These are phyloP conservation scores for Pythium oligandrum DNA, from an alignment of 352 stramenopile species.

Conservation along the genomic window DNA sequence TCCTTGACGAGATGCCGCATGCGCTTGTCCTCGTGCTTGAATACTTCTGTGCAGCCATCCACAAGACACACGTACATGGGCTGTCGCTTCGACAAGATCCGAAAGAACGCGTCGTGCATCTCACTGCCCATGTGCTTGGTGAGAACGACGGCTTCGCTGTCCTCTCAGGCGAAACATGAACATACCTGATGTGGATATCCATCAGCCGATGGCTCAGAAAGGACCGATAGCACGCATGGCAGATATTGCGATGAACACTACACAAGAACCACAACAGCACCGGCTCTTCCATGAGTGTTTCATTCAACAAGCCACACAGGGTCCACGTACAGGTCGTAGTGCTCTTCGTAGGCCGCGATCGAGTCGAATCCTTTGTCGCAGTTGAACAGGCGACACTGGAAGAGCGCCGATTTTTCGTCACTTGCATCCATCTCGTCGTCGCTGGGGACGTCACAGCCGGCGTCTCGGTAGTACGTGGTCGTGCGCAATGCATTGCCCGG, in stretches of 20 bases:
- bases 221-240: conserved; percentile 38
- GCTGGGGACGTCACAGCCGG: conserved; percentile 2
- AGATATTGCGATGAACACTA: conserved; percentile 39
- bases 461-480: conserved; percentile 37
- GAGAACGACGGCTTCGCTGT: no score
- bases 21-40: conserved; percentile 49
- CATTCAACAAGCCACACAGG: not conserved
- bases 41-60: conserved; percentile 38
- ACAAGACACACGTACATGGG: conserved; percentile 56
- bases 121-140: conserved; percentile 20
- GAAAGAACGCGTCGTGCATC: conserved; percentile 62
- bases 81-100: conserved; percentile 51
- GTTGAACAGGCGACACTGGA: conserved; percentile 40
- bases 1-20: conserved; percentile 28
- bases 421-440: not conserved
- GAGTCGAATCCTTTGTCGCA: conserved; percentile 44
- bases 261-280: not conserved
- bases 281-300: not conserved
- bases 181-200: conserved; percentile 34
- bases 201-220: conserved; percentile 47
- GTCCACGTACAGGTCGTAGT: conserved; percentile 50
- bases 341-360: conserved; percentile 44
- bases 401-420: conserved; percentile 8
- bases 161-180: no score
- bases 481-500: conserved; percentile 34